Base-by-base conservation (phyloP, 140 eudicot genomes). In the Cichorium intybus region DNA sequence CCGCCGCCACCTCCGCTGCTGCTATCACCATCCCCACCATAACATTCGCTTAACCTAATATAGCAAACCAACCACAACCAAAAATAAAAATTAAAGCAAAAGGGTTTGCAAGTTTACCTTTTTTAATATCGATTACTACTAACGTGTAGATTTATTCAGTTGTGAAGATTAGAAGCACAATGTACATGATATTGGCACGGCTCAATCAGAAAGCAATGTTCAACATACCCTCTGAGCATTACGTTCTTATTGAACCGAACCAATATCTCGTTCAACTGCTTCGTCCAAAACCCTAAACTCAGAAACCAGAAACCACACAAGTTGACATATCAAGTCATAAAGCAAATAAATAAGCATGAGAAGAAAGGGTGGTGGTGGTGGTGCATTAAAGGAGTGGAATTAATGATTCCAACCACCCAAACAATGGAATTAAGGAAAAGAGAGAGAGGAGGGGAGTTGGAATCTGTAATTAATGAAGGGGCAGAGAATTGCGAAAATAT, bases 121-220 rank as follows among this genome's bases (percentile, higher is more conserved):
- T 24, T 15, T 8, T 17, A 50, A 5, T 41, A 55, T 43, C 18
- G 43, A 52, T 3, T n/a, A 14, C 37, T 9, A 35, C 51, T 22
- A 45, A 14, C 2, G 3, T 16, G 6, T 22, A 8, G 16, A 54
- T 9, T 10, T 14, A 50, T 10, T 7, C 10, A 39, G 4, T 46
- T 1, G 18, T 45, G 7, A n/a, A 31, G 4, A 66, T 37, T 1
- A 66, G 75, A 70, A 71, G 72, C 76, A 71, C 50, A 49, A 65
- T 75, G 73, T 75, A 77, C 78, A 69, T 70, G 87, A 81, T 81
- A 81, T 81, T 81, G 87, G 87, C 87, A 69, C 87, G 87, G 87
- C 87, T 81, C 87, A 81, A 81, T 81, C 84, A 77, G 45, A 81
- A 77, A 77, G 24, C 66, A 70, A 68, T 54, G 43, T 48, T 64